These are phyloP conservation scores for Claviceps capensis DNA, from an alignment of 2,329 filamentous ascomycete genomes.

Conservation along the genomic window DNA sequence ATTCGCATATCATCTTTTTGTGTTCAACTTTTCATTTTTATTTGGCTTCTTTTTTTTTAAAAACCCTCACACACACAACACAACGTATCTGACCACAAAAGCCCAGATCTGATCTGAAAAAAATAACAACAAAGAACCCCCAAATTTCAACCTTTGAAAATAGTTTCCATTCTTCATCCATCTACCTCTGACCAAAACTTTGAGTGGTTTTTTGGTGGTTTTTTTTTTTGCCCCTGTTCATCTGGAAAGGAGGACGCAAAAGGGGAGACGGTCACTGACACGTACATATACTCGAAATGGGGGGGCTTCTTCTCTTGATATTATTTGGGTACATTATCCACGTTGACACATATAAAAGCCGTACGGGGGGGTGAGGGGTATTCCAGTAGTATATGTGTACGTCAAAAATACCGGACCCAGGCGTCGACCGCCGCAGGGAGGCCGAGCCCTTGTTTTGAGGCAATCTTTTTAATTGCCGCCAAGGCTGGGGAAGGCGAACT, in stretches of 20 bases:
- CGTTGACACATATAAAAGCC: constrained; percentile 4
- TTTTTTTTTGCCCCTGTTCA: neutral
- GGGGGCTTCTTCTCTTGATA: neutral
- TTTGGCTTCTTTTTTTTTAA: too few relatives aligned
- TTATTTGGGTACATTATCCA: constrained; percentile 3
- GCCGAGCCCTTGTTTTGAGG: neutral
- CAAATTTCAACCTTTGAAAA: too few relatives aligned
- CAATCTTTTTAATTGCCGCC: constrained; percentile 34
- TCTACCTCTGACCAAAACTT: neutral
- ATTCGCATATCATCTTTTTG: too few relatives aligned
- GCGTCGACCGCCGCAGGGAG: neutral
- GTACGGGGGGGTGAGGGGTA: constrained; percentile 1
- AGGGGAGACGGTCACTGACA: neutral
- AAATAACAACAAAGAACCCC: too few relatives aligned
- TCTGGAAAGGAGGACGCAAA: neutral
- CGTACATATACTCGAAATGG: neutral
- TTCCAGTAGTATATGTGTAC: constrained; percentile 4
- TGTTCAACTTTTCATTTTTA: too few relatives aligned
- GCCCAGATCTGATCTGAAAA: too few relatives aligned
- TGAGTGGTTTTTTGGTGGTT: neutral
- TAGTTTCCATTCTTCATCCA: too few relatives aligned
- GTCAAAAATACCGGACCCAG: constrained; percentile 2
- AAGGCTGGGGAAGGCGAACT: constrained; percentile 48
- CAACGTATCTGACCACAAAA: too few relatives aligned
- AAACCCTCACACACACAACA: too few relatives aligned